phyloP scores from a whole-genome alignment of 2,329 filamentous ascomycete genomes.

The Pezicula rhizophila region DNA sequence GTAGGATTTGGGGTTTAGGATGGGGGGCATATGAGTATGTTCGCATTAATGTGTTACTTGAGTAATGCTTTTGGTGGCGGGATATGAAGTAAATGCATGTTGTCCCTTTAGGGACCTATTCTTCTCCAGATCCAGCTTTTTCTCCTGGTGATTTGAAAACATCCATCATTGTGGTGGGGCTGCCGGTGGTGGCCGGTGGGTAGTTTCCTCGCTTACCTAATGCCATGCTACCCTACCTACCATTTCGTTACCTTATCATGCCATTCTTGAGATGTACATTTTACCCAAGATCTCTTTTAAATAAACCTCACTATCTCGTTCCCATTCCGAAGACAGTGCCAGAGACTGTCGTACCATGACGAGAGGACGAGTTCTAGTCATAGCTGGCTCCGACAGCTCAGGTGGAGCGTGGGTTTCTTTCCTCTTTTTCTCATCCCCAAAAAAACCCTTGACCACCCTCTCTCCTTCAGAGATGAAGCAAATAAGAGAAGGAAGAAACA shows the following conservation, averaged over 20 bases:
- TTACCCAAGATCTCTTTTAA: too few species aligned
- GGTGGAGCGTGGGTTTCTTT: slow-evolving; percentile 60
- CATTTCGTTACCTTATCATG: too few species aligned
- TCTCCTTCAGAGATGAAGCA: not conserved
- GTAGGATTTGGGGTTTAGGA: too few species aligned
- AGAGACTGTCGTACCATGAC: slow-evolving; percentile 14
- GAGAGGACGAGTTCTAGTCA: slow-evolving; percentile 54
- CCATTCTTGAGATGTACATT: too few species aligned
- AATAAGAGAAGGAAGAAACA: slow-evolving; percentile 2
- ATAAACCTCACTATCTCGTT: too few species aligned
- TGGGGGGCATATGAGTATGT: too few species aligned
- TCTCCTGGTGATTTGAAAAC: too few species aligned
- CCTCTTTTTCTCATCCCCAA: not conserved
- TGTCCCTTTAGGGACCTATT: too few species aligned
- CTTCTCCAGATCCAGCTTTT: too few species aligned
- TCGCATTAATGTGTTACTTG: too few species aligned
- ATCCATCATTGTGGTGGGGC: slow-evolving; percentile 4
- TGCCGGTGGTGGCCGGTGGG: not conserved
- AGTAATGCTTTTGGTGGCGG: too few species aligned
- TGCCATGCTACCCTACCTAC: not conserved
- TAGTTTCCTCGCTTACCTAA: not conserved
- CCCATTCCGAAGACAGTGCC: not conserved
- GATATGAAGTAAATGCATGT: not conserved
- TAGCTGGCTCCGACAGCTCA: slow-evolving; percentile 70
- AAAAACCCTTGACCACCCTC: slow-evolving; percentile 7